Evolutionary conservation across 1,284 basidiomycete species (phyloP), one percentile per base, ranked within the genome.

Genomic region (Grifola frondosa): DNA sequence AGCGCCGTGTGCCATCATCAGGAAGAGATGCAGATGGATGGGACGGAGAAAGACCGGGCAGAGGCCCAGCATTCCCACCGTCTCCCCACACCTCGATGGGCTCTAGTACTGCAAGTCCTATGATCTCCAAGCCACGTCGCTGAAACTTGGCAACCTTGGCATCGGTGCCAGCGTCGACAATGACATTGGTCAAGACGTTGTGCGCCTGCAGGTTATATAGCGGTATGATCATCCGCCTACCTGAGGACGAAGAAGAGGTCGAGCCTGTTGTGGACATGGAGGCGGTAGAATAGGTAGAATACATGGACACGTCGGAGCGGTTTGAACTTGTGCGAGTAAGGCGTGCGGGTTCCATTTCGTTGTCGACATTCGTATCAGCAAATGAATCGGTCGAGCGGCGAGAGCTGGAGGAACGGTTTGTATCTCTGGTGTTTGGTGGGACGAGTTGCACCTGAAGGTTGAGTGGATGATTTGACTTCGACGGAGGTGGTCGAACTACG

Each of bases 371-470:
- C 6, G 60, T 56, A 16, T 53, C 54, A 7, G 55, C 44, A 21
- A 60, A 55, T 39, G 61, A 55, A 42, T 74, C 75, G 37, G 68
- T 61, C 6, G 71, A 73, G 24, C 66, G 69, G 3, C 70, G 54
- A 9, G 62, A 58, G 11, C 52, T 53, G 13, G 52, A 49, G 19
- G 59, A 61, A 26, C 62, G 61, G 13, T 64, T 61, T 6, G 69
- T 70, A 3, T 75, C 71, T 16, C 75, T 73, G 15, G 71, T 65
- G 45, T 77, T 73, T 0, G 84, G 84, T 11, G 87, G 87, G 8
- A 97, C 87, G 23, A 97, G 82, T 64, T 97, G 95, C 6, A 97
- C 85, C 63, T 97, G 95, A 1, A 97, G 76, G 63, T 96, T 97
- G 36, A 96, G 74, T 0, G 93, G 91, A 56, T 97, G 92, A 54